Base-by-base conservation (phyloP, 2,329 filamentous ascomycete genomes). In the Neocatenulostroma microsporum region DNA sequence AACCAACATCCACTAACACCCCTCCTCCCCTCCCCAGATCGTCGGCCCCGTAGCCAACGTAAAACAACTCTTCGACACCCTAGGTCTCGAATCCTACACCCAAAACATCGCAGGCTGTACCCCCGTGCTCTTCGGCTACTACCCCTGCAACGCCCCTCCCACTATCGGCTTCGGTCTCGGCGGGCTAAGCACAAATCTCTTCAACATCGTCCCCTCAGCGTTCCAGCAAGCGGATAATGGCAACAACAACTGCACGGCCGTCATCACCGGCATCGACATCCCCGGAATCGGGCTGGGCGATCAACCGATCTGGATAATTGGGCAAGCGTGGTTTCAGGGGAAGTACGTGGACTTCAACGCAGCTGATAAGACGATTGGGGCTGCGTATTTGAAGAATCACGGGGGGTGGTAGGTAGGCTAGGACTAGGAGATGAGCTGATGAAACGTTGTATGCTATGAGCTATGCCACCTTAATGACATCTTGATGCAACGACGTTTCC, bases 321-420 rank as follows among this genome's bases (percentile, higher is more conserved):
- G 37, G 12, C 37, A 40, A 26, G 21, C 37, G 8, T 40, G 37
- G 37, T 30, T 40, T 14, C 37, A 40, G 26, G 37, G 37, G 9
- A 40, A 40, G 26, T 40, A 36, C 21, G 37, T 40, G 17, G 37
- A 40, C 27, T 40, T 40, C 18, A n/a, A n/a, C 26, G 7, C 13
- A 7, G 26, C 8, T 9, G 15, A 29, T 29, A 14, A 7, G 10
- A 29, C 8, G 8, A 7, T 29, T 9, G 26, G 26, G 7, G 26
- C 15, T 8, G 26, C 26, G 9, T 7, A 9, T 9, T 14, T 29
- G 26, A 29, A 29, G 26, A n/a, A n/a, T n/a, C n/a, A n/a, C n/a
- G n/a, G n/a, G n/a, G n/a, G n/a, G n/a, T n/a, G n/a, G n/a, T n/a
- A n/a, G n/a, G n/a, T n/a, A n/a, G n/a, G n/a, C n/a, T n/a, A n/a